Conservation (phyloP, 306 rosid genomes). For the Trifolium pratense region DNA sequence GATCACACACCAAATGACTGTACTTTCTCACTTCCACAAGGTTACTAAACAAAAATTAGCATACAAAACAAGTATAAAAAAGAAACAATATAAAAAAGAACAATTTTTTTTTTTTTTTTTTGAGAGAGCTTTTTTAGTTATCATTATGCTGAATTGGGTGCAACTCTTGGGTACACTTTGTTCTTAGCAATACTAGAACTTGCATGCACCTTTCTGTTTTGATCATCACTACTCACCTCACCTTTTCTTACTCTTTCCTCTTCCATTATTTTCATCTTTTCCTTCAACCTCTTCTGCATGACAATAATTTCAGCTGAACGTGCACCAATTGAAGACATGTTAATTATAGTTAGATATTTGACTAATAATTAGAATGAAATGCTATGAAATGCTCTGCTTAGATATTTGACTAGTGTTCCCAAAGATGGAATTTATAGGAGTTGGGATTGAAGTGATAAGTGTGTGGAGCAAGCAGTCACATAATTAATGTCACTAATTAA, state of each 20-base stretch:
- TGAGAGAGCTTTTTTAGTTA: neutral
- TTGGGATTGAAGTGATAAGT: slow-evolving; percentile 5
- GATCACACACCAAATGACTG: neutral
- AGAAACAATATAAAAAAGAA: neutral
- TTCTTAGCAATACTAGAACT: slow-evolving; percentile 31
- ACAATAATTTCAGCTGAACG: slow-evolving; percentile 50
- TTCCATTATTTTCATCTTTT: slow-evolving; percentile 51
- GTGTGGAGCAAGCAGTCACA: slow-evolving; percentile 23
- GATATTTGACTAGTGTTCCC: neutral
- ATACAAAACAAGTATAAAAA: neutral
- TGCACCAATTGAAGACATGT: slow-evolving; percentile 56
- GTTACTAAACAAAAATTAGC: neutral
- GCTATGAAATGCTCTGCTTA: neutral
- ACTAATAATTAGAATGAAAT: neutral
- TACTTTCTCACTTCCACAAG: neutral
- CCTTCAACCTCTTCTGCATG: slow-evolving; percentile 48
- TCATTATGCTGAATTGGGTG: slow-evolving; percentile 7
- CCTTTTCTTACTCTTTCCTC: slow-evolving; percentile 41
- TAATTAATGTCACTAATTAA: slow-evolving; percentile 24
- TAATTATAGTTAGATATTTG: neutral
- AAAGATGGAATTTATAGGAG: slow-evolving; percentile 44
- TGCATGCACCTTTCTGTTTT: slow-evolving; percentile 23
- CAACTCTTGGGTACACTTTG: slow-evolving; percentile 44
- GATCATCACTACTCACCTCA: slow-evolving; percentile 32
- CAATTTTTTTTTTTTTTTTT: neutral